Evolutionary conservation across 2,329 filamentous ascomycete genomes (phyloP).

Genomic region (Aspergillus sojae): DNA sequence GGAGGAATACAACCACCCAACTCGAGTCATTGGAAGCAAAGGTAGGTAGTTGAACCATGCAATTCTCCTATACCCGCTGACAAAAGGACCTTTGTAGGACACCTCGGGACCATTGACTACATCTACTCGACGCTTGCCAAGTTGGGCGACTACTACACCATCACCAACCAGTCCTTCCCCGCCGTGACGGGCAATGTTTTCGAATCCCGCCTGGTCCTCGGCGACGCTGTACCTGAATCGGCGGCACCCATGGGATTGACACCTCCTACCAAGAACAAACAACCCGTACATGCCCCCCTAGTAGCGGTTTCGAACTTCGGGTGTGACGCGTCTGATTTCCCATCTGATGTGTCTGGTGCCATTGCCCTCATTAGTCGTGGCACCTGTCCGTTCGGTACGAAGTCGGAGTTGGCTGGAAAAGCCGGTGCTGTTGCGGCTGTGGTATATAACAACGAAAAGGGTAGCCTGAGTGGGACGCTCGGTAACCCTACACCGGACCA

Average conservation of each 20-base stretch:
- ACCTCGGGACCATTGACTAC: conserved; percentile 64
- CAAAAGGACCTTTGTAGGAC: conserved; percentile 44
- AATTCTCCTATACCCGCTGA: background rate
- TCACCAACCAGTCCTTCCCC: conserved; percentile 60
- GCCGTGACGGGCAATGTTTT: conserved; percentile 62
- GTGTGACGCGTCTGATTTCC: conserved; percentile 66
- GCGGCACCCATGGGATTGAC: conserved; percentile 66
- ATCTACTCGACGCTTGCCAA: conserved; percentile 57
- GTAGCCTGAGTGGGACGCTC: conserved; percentile 67
- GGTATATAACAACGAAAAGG: conserved; percentile 72
- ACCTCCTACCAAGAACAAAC: conserved; percentile 44
- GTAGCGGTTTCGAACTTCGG: conserved; percentile 59
- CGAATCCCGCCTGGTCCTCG: conserved; percentile 63
- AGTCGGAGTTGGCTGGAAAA: conserved; percentile 68
- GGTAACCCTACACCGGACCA: conserved; percentile 59
- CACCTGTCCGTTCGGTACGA: conserved; percentile 69
- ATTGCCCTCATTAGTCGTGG: conserved; percentile 74
- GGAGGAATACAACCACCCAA: conserved; percentile 68
- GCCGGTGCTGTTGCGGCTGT: conserved; percentile 74
- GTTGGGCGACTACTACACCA: conserved; percentile 34
- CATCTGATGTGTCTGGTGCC: conserved; percentile 57
- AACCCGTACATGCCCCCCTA: conserved; percentile 54
- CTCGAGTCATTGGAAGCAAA: conserved; percentile 69
- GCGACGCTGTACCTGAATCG: conserved; percentile 54
- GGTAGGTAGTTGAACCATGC: conserved; percentile 44